phyloP scores from a whole-genome alignment of 2,329 filamentous ascomycete species.

The Xylariaceae sp. region DNA sequence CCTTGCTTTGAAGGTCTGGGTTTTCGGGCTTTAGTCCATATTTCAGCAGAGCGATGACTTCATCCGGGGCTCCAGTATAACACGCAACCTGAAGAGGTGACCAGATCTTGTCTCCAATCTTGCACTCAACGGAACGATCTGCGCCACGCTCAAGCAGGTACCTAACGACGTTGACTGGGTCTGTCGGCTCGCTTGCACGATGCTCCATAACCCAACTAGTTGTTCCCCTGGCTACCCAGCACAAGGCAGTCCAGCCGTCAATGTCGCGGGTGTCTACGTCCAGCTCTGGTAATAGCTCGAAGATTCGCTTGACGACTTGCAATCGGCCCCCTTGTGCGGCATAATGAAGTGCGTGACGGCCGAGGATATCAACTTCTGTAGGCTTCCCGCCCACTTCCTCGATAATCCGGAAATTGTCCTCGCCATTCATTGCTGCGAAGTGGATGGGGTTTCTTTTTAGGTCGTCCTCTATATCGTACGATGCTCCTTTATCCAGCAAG shows the following conservation, averaged over 20 bases:
- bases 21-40: not conserved
- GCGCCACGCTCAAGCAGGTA: constrained; percentile 2
- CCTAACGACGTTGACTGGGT: not conserved
- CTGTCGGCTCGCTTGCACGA: constrained; percentile 6
- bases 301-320: not conserved
- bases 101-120: constrained; percentile 4
- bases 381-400: not conserved
- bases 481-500: constrained; percentile 2
- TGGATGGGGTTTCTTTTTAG: constrained; percentile 8
- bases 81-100: not conserved
- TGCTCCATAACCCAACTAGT: not conserved
- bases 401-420: constrained; percentile 8
- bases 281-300: not conserved
- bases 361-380: not conserved
- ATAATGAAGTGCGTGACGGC: constrained; percentile 5
- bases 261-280: constrained; percentile 1
- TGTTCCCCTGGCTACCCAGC: constrained; percentile 6
- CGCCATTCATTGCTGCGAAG: constrained; percentile 8
- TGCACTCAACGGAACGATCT: not conserved
- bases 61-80: constrained; percentile 3
- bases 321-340: constrained; percentile 7
- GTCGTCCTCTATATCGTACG: not conserved
- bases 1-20: no score
- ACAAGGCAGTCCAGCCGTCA: constrained; percentile 12
- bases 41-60: not conserved